Evolutionary conservation across 768 basidiomycete species (phyloP).

Genomic region (Termitomyces sp.): DNA sequence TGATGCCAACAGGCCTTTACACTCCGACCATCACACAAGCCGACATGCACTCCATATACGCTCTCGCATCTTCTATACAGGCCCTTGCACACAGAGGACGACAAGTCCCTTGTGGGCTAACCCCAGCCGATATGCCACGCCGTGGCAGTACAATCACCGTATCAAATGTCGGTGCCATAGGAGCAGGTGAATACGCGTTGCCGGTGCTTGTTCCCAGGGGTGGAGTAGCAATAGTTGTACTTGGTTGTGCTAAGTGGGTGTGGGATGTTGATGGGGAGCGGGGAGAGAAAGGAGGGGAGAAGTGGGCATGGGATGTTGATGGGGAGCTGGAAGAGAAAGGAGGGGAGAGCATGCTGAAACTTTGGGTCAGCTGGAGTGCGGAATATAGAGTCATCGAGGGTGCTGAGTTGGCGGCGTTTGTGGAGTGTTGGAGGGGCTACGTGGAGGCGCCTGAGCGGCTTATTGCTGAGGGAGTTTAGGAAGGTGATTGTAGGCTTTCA

Average conservation of each 20-base stretch:
- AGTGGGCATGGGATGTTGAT: conserved; percentile 74
- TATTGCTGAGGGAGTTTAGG: conserved; percentile 49
- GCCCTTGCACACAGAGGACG: conserved; percentile 64
- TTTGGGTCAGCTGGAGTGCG: conserved; percentile 78
- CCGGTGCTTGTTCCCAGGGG: conserved; percentile 82
- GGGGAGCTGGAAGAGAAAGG: conserved; percentile 35
- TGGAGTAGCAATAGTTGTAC: conserved; percentile 80
- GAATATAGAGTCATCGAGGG: conserved; percentile 89
- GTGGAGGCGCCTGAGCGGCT: conserved; percentile 74
- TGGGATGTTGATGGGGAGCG: no score
- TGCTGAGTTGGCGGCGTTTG: conserved; percentile 85
- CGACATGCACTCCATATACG: conserved; percentile 54
- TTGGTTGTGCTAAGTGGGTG: conserved; percentile 75
- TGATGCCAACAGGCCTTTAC: conserved; percentile 80
- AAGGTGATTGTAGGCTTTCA: neutral
- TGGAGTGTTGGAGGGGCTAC: conserved; percentile 79
- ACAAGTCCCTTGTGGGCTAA: conserved; percentile 61
- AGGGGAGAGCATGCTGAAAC: conserved; percentile 53
- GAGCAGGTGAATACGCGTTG: conserved; percentile 61
- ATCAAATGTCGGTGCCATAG: conserved; percentile 82
- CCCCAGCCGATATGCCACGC: conserved; percentile 65
- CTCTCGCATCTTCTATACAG: conserved; percentile 56
- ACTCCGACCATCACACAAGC: conserved; percentile 65
- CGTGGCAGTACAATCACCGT: conserved; percentile 79
- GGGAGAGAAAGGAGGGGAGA: no score